These are phyloP conservation scores for Digitaria exilis DNA, from an alignment of 202 grass and related monocot genomes.

Conservation along the genomic window DNA sequence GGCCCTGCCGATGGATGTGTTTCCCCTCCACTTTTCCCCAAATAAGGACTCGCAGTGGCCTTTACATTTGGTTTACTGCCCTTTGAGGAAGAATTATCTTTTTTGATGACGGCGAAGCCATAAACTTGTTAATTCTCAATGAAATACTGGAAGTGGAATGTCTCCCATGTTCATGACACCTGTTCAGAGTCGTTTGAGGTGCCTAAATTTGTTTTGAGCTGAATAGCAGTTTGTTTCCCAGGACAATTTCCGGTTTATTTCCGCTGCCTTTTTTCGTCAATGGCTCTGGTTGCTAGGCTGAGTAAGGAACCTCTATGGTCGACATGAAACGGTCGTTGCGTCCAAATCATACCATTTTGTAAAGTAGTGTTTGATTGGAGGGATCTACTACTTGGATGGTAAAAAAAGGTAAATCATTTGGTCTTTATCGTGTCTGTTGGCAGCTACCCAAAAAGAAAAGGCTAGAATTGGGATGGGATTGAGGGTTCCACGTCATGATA, in stretches of 20 bases:
- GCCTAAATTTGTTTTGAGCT: not conserved
- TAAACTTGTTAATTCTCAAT: conserved; percentile 36
- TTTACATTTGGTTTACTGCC: conserved; percentile 40
- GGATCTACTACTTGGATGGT: too few relatives aligned
- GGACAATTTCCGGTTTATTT: not conserved
- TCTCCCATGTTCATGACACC: not conserved
- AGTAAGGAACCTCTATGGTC: not conserved
- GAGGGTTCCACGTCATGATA: too few relatives aligned
- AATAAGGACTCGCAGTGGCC: conserved; percentile 57
- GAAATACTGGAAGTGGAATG: conserved; percentile 29
- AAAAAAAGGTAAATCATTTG: too few relatives aligned
- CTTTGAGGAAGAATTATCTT: conserved; percentile 38
- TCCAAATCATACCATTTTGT: not conserved
- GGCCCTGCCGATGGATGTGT: conserved; percentile 48
- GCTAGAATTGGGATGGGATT: too few relatives aligned
- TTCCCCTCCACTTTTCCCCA: conserved; percentile 15
- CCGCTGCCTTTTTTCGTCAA: not conserved
- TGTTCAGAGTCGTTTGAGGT: not conserved
- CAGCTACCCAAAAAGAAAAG: too few relatives aligned
- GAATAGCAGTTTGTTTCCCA: not conserved
- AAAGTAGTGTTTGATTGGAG: too few relatives aligned
- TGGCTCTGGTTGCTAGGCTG: not conserved
- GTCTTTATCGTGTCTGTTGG: too few relatives aligned
- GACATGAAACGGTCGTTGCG: not conserved
- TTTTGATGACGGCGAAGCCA: conserved; percentile 33